These are phyloP conservation scores for Priceomyces medius DNA, from an alignment of 805 yeast genomes.

Conservation along the genomic window DNA sequence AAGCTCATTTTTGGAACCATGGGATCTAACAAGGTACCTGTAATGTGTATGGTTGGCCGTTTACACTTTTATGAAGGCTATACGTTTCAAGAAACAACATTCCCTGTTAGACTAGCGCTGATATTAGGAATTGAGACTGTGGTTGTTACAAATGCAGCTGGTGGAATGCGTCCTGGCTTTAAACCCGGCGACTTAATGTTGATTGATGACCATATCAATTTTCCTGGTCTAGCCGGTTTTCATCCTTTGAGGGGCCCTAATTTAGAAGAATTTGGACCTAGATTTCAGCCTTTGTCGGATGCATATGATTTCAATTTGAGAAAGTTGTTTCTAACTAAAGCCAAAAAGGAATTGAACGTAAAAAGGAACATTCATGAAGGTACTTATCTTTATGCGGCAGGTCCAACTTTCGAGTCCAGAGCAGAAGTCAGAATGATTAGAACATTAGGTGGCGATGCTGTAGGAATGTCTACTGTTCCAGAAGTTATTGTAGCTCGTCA, in stretches of 20 bases:
- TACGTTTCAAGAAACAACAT: constrained; percentile 74
- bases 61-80: constrained; percentile 92
- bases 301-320: constrained; percentile 81
- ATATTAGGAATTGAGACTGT: constrained; percentile 59
- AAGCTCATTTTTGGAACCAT: constrained; percentile 75
- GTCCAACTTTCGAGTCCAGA: constrained; percentile 91
- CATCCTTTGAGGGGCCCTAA: constrained; percentile 90
- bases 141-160: constrained; percentile 95
- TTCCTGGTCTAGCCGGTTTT: constrained; percentile 87
- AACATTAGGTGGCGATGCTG: constrained; percentile 83
- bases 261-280: constrained; percentile 73
- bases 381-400: constrained; percentile 77
- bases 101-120: constrained; percentile 78
- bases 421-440: constrained; percentile 84
- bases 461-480: constrained; percentile 98
- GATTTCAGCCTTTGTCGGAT: constrained; percentile 85
- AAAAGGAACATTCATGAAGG: constrained; percentile 80
- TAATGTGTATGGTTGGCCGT: constrained; percentile 91
- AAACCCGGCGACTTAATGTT: constrained; percentile 90
- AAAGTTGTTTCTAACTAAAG: constrained; percentile 54
- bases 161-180: constrained; percentile 69
- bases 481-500: constrained; percentile 94
- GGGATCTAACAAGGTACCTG: constrained; percentile 68
- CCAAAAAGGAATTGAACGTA: constrained; percentile 44
- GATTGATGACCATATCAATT: constrained; percentile 80